Conservation (phyloP, 345 rosid genomes). For the Pseudoturritis turrita region DNA sequence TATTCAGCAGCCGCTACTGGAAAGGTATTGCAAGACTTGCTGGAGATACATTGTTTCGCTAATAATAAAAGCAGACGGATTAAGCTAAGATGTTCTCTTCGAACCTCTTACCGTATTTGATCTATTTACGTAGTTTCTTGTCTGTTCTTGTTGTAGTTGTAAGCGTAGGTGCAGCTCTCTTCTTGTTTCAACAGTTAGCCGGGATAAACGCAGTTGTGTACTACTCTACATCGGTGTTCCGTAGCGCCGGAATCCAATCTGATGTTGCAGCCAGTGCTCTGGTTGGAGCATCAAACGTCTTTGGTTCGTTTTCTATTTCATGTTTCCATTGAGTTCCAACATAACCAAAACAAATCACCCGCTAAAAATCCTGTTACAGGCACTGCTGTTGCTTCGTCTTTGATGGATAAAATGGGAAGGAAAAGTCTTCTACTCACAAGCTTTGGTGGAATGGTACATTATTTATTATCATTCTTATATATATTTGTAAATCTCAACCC, state of each 20-base stretch:
- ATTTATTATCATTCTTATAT: too few species aligned
- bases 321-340: not conserved
- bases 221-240: conserved; percentile 95
- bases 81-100: not conserved
- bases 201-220: conserved; percentile 99
- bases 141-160: conserved; percentile 64
- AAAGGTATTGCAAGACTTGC: conserved; percentile 52
- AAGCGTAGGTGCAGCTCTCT: conserved; percentile 95
- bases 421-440: conserved; percentile 86
- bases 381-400: conserved; percentile 88
- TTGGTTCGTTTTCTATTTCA: conserved; percentile 42
- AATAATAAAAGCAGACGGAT: not conserved
- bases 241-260: conserved; percentile 83
- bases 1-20: conserved; percentile 85
- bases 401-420: conserved; percentile 98
- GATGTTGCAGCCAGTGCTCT: conserved; percentile 99
- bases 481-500: too few species aligned
- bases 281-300: conserved; percentile 95
- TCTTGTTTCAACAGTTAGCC: conserved; percentile 96
- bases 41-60: not conserved
- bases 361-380: conserved; percentile 40
- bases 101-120: not conserved
- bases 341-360: not conserved
- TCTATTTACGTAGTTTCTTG: not conserved
- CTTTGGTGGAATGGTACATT: conserved; percentile 94